Percentiles rank a stretch among this genome's conserved stretches.
Conservation (phyloP, 73 alveolate species). For the Paramecium pentaurelia region DNA sequence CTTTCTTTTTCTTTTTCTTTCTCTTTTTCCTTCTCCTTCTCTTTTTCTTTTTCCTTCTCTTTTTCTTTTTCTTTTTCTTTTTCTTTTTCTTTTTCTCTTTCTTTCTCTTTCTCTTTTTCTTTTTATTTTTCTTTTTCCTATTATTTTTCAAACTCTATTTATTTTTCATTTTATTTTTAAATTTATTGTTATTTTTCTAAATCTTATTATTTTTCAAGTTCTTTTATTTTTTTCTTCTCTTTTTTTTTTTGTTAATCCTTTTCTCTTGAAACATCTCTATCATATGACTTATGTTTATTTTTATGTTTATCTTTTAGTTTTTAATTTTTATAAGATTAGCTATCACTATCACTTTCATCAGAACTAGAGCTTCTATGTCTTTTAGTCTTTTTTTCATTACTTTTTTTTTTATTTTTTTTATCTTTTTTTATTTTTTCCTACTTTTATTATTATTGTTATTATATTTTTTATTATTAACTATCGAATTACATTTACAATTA, state of each 20-base stretch:
- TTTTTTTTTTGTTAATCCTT: background rate
- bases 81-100: background rate
- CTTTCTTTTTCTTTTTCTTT: background rate
- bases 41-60: background rate
- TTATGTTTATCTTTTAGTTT: background rate
- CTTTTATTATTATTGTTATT: background rate
- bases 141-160: background rate
- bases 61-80: background rate
- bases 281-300: background rate
- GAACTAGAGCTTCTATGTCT: constrained; percentile 5
- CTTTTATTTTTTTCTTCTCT: background rate
- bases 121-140: background rate
- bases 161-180: background rate
- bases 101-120: background rate
- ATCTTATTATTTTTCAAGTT: background rate
- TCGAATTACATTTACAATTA: background rate
- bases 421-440: background rate
- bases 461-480: background rate
- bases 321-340: background rate
- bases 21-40: background rate
- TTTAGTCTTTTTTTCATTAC: background rate
- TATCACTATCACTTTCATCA: background rate
- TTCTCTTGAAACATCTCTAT: background rate
- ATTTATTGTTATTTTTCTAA: background rate
- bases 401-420: background rate